Percentiles rank a stretch among this genome's conserved stretches.
These are phyloP conservation scores for Colletotrichum sp. DNA, from an alignment of 2,329 filamentous ascomycete species.

Conservation along the genomic window DNA sequence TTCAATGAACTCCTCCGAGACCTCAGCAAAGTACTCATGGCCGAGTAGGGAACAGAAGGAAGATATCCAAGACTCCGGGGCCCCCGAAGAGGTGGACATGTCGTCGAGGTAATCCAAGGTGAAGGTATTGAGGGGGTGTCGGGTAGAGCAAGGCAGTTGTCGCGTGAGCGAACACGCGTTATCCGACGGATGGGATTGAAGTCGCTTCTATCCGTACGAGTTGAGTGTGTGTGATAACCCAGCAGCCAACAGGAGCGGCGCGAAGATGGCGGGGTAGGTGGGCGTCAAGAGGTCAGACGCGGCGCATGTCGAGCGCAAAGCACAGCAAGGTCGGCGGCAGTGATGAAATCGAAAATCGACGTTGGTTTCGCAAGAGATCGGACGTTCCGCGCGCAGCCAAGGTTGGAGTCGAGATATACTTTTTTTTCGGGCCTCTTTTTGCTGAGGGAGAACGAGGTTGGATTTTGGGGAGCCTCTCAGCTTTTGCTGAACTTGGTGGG, in stretches of 20 bases:
- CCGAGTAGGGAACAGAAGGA: constrained; percentile 95
- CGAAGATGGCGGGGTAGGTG: constrained; percentile 19
- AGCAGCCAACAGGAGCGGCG: constrained; percentile 9
- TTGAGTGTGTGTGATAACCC: not conserved
- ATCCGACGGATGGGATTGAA: not conserved
- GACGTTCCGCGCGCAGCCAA: not conserved
- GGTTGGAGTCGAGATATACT: not conserved
- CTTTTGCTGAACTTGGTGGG: constrained; percentile 21
- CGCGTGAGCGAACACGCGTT: constrained; percentile 5
- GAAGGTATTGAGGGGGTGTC: constrained; percentile 25
- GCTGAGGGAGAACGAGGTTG: not conserved
- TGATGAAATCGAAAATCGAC: not conserved
- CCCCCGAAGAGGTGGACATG: constrained; percentile 67
- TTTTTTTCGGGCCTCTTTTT: not conserved
- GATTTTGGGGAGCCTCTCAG: constrained; percentile 18
- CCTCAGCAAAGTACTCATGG: constrained; percentile 98
- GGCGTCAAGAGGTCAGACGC: constrained; percentile 10
- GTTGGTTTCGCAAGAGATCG: not conserved
- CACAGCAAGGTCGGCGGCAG: not conserved
- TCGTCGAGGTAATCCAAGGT: constrained; percentile 20
- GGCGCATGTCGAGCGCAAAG: constrained; percentile 19
- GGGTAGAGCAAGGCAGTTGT: not conserved
- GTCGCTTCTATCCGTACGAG: not conserved
- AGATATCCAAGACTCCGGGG: constrained; percentile 93
- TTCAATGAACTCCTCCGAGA: constrained; percentile 98